Percentiles rank a stretch among this genome's conserved stretches.
Evolutionary conservation across 2,329 filamentous ascomycete genomes (phyloP).

Genomic region (Graphiopsis chlorocephala): DNA sequence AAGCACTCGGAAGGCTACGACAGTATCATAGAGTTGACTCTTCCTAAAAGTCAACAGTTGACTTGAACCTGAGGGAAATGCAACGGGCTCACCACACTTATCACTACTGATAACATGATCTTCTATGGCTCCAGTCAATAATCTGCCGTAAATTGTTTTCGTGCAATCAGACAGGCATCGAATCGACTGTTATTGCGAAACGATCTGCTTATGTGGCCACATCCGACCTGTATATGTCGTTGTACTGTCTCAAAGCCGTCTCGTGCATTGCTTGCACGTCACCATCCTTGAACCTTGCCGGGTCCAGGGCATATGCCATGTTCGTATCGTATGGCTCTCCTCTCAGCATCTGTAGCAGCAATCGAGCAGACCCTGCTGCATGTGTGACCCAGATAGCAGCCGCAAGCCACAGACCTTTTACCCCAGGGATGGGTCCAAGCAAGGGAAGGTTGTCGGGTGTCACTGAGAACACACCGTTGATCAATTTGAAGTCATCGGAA

Average conservation of each 20-base stretch:
- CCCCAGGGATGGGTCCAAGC: constrained; percentile 28
- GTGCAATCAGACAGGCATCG: no score
- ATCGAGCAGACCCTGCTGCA: constrained; percentile 34
- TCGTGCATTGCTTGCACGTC: neutral
- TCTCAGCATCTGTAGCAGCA: constrained; percentile 21
- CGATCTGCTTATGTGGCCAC: neutral
- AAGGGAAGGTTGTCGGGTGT: constrained; percentile 37
- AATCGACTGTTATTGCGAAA: no score
- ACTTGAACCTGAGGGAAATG: no score
- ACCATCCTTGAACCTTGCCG: neutral
- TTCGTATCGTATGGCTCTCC: neutral
- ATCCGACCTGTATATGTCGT: neutral
- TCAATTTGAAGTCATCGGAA: neutral
- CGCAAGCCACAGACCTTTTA: constrained; percentile 32
- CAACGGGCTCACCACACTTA: no score
- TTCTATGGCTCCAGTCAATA: neutral
- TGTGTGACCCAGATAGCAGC: constrained; percentile 39
- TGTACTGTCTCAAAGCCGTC: neutral
- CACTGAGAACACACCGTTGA: constrained; percentile 37
- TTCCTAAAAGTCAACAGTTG: neutral
- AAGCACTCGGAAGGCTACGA: constrained; percentile 1
- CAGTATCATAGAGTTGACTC: neutral
- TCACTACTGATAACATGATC: neutral
- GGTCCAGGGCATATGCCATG: neutral
- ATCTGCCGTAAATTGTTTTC: no score